A percentile compares a stretch with the other conserved stretches of the same genome.
Conservation (phyloP, 805 yeast species). For the Maudiozyma turicensis region DNA sequence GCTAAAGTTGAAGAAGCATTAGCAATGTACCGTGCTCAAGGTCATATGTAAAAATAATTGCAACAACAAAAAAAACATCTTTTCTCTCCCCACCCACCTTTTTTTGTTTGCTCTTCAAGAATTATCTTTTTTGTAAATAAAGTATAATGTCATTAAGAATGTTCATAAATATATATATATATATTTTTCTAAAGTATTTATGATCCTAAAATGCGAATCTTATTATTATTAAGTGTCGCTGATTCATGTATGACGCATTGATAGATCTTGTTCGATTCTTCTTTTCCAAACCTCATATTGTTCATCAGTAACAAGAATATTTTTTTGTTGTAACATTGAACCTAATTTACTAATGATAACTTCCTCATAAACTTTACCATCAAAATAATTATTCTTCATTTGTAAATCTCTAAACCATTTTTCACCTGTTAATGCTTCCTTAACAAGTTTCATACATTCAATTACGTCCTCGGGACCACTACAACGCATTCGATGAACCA, state of each 20-base stretch:
- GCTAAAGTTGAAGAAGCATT: conserved; percentile 54
- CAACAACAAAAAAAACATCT: too few relatives aligned
- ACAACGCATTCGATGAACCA: conserved; percentile 45
- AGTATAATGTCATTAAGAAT: too few relatives aligned
- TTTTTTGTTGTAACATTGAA: conserved; percentile 29
- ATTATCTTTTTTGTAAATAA: too few relatives aligned
- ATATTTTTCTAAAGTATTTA: too few relatives aligned
- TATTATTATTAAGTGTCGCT: background rate
- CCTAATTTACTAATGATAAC: conserved; percentile 23
- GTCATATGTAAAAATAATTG: conserved; percentile 2
- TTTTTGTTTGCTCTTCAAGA: too few relatives aligned
- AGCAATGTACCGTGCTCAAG: conserved; percentile 31
- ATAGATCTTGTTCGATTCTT: conserved; percentile 22
- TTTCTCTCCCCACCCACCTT: too few relatives aligned
- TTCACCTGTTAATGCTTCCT: conserved; percentile 43
- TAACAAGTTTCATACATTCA: conserved; percentile 45
- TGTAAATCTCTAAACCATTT: conserved; percentile 56
- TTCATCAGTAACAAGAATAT: conserved; percentile 24
- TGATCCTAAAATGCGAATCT: too few relatives aligned
- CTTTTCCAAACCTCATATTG: conserved; percentile 29
- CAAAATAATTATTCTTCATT: conserved; percentile 31
- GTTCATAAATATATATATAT: too few relatives aligned
- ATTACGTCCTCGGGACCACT: conserved; percentile 39
- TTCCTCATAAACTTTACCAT: conserved; percentile 21
- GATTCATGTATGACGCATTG: conserved; percentile 8